Evolutionary conservation across 495 filamentous ascomycete species (phyloP), one percentile per base, ranked within the genome.

Genomic region (Aspergillus indologenus): DNA sequence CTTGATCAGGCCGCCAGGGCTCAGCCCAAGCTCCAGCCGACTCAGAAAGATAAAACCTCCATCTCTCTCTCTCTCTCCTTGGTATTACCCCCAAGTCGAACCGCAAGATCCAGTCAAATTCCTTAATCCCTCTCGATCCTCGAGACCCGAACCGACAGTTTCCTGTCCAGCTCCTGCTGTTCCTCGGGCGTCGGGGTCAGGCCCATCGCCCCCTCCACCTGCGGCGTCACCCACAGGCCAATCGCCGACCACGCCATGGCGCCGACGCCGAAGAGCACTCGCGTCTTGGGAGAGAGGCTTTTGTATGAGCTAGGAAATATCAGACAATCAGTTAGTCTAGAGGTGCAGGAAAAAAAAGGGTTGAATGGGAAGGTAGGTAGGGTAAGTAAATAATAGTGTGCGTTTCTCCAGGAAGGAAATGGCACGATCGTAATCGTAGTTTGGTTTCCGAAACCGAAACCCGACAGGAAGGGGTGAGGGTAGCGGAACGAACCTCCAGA

Each of bases 171-270:
- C 44, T 77, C 79, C 65, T 83, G 75, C 62, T 79, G 81, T 63
- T 90, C 84, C 60, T 85, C 68, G 65, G 85, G 77, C 15, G 76
- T 83, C n/a, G 88, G 74, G 45, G 79, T 77, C 64, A 89, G 76
- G 2, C 85, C 85, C 56, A 90, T 73, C 14, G 78, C 80, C 59
- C 79, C 73, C 69, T 90, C 88, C 2, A 84, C 83, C 52, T 78
- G 75, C 42, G 87, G 79, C n/a, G 81, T 78, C 4, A 82, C 65
- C 61, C 77, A 77, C 17, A 90, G 73, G 14, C 84, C 87, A 34
- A 85, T 68, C n/a, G 68, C 70, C 0, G 85, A 85, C 75, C 85
- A 90, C 26, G 78, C 81, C 68, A 90, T 85, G 42, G 88, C 69
- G 61, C 85, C 85, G 54, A 83, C 57, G 53, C 89, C 87, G 68